Percentiles rank a stretch among this genome's conserved stretches.
These are phyloP conservation scores for Mycena sanguinolenta DNA, from an alignment of 768 basidiomycete genomes.

Conservation along the genomic window DNA sequence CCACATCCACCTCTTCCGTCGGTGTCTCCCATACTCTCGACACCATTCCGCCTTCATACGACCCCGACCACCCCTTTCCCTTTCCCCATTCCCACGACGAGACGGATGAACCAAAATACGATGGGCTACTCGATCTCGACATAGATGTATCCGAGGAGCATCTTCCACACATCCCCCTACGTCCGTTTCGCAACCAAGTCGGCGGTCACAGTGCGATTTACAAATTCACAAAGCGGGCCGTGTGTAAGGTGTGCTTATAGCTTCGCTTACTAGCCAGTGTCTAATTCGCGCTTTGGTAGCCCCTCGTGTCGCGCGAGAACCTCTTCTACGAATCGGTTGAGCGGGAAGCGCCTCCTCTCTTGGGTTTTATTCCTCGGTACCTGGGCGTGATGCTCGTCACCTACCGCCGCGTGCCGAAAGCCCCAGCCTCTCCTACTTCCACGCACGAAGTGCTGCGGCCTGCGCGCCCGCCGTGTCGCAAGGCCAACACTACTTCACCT, in stretches of 20 bases:
- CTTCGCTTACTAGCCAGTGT: not conserved
- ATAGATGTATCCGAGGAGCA: conserved; percentile 67
- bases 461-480: conserved; percentile 45
- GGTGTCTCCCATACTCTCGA: conserved; percentile 42
- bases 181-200: conserved; percentile 97
- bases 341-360: conserved; percentile 89
- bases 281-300: conserved; percentile 62
- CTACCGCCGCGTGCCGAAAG: conserved; percentile 83
- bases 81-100: conserved; percentile 32
- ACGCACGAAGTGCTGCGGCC: conserved; percentile 35
- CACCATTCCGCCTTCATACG: conserved; percentile 42
- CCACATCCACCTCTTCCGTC: conserved; percentile 70
- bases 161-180: conserved; percentile 90
- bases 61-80: conserved; percentile 14
- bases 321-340: conserved; percentile 98
- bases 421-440: conserved; percentile 41
- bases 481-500: conserved; percentile 43
- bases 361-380: conserved; percentile 97
- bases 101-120: conserved; percentile 39
- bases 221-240: conserved; percentile 96
- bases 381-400: conserved; percentile 98
- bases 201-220: conserved; percentile 98
- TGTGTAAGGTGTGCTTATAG: conserved; percentile 88
- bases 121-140: conserved; percentile 53
- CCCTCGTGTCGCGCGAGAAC: conserved; percentile 96